These are phyloP conservation scores for Psilocybe azurescens DNA, from an alignment of 768 basidiomycete genomes.

Conservation along the genomic window DNA sequence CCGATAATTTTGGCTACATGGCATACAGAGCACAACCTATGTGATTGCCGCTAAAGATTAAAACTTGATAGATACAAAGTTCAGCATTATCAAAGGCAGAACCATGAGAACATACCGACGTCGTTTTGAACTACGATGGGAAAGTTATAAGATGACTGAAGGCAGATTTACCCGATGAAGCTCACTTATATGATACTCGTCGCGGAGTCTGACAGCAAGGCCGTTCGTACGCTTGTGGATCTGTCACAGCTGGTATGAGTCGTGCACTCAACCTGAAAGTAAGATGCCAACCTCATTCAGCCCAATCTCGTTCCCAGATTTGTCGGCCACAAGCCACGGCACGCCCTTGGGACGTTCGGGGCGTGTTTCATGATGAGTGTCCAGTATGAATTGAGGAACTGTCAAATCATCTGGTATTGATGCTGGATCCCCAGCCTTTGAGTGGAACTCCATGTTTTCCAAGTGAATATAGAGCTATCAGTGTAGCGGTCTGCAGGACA, in stretches of 20 bases:
- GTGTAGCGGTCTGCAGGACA: background rate
- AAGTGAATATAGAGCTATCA: too few relatives aligned
- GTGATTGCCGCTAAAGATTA: conserved; percentile 15
- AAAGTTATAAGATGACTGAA: too few relatives aligned
- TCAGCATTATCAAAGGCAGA: background rate
- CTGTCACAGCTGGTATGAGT: background rate
- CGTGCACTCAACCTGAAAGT: background rate
- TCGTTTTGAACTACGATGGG: background rate
- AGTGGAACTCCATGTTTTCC: conserved; percentile 6
- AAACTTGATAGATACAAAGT: background rate
- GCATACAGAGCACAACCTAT: conserved; percentile 2
- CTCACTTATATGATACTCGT: conserved; percentile 4
- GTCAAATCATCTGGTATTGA: conserved; percentile 11
- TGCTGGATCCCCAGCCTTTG: background rate
- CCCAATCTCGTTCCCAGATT: background rate
- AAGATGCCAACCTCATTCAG: conserved; percentile 4
- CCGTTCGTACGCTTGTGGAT: conserved; percentile 5
- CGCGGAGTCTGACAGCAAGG: conserved; percentile 9
- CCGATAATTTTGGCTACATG: background rate
- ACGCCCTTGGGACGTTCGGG: conserved; percentile 4
- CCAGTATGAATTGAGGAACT: conserved; percentile 14
- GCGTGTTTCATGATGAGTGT: conserved; percentile 5
- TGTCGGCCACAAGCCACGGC: conserved; percentile 14
- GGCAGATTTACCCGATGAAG: background rate
- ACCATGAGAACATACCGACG: background rate